Conservation (phyloP, 1,284 basidiomycete genomes). For the Peniophora sp. region DNA sequence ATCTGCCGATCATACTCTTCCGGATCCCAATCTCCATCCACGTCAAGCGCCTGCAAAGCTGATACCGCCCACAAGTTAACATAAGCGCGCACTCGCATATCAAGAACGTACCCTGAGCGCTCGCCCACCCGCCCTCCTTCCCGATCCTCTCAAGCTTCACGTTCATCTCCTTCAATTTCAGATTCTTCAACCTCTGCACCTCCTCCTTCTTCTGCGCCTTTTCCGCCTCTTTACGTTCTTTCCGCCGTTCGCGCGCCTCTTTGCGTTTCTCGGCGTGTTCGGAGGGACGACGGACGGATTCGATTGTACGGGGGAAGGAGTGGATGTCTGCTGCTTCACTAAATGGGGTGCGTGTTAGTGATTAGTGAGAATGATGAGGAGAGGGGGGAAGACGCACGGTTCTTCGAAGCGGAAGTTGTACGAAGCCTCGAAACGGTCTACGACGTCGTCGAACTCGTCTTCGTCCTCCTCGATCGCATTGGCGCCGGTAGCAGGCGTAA, state of each 20-base stretch:
- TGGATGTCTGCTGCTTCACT: constrained; percentile 72
- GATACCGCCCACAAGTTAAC: constrained; percentile 7
- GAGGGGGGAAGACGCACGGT: constrained; percentile 46
- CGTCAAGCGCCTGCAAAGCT: constrained; percentile 59
- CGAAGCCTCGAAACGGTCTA: constrained; percentile 70
- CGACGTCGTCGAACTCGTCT: constrained; percentile 64
- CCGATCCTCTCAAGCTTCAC: constrained; percentile 68
- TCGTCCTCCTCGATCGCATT: constrained; percentile 34
- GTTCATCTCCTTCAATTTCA: constrained; percentile 81
- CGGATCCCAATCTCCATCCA: constrained; percentile 82
- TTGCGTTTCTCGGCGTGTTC: constrained; percentile 55
- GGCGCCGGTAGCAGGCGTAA: constrained; percentile 14
- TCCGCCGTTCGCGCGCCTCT: constrained; percentile 69
- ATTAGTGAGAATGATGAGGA: background rate
- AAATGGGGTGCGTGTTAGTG: background rate
- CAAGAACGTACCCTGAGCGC: constrained; percentile 32
- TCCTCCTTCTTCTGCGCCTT: constrained; percentile 72
- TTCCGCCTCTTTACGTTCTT: constrained; percentile 76
- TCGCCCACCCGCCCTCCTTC: constrained; percentile 49
- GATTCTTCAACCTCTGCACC: constrained; percentile 67
- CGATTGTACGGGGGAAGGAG: constrained; percentile 71
- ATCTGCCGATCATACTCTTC: constrained; percentile 74
- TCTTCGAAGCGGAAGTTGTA: constrained; percentile 96
- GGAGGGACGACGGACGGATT: constrained; percentile 70
- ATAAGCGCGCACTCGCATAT: background rate